phyloP scores from a whole-genome alignment of 1,284 basidiomycete genomes.

The Fomitopsis palustris region DNA sequence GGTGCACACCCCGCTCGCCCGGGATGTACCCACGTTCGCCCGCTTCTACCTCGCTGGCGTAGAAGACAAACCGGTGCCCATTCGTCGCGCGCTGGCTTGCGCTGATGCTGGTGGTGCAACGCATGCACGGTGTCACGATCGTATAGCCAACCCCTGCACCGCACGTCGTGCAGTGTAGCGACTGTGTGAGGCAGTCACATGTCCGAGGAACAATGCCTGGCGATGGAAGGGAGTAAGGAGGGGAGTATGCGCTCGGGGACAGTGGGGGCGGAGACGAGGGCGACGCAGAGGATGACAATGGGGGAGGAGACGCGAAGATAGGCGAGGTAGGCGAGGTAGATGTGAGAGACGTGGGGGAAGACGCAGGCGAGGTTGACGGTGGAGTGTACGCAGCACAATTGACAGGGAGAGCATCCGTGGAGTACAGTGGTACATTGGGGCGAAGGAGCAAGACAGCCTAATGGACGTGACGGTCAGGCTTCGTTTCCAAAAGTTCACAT shows the following conservation, averaged over 20 bases:
- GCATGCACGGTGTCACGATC: conserved; percentile 69
- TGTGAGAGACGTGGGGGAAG: conserved; percentile 1
- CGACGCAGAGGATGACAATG: conserved; percentile 6
- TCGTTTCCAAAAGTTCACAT: background rate
- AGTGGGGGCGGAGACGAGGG: background rate
- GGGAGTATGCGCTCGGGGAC: conserved; percentile 38
- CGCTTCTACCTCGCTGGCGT: conserved; percentile 72
- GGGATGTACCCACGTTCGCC: conserved; percentile 69
- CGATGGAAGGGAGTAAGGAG: conserved; percentile 27
- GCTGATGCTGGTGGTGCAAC: conserved; percentile 68
- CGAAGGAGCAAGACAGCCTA: conserved; percentile 81
- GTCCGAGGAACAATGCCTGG: conserved; percentile 40
- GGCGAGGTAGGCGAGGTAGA: conserved; percentile 8
- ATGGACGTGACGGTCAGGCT: background rate
- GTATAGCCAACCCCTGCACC: conserved; percentile 75
- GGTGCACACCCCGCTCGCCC: conserved; percentile 66
- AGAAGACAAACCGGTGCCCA: conserved; percentile 87
- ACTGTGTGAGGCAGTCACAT: conserved; percentile 70
- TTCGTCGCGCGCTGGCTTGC: conserved; percentile 70
- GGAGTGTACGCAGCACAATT: conserved; percentile 65
- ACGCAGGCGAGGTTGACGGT: conserved; percentile 34
- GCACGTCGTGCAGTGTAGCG: conserved; percentile 79
- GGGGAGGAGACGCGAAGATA: conserved; percentile 19
- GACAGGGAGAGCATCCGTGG: conserved; percentile 76
- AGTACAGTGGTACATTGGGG: conserved; percentile 81